Percentiles rank a stretch among this genome's conserved stretches.
These are phyloP conservation scores for Torulaspora quercuum DNA, from an alignment of 805 yeast genomes.

Conservation along the genomic window DNA sequence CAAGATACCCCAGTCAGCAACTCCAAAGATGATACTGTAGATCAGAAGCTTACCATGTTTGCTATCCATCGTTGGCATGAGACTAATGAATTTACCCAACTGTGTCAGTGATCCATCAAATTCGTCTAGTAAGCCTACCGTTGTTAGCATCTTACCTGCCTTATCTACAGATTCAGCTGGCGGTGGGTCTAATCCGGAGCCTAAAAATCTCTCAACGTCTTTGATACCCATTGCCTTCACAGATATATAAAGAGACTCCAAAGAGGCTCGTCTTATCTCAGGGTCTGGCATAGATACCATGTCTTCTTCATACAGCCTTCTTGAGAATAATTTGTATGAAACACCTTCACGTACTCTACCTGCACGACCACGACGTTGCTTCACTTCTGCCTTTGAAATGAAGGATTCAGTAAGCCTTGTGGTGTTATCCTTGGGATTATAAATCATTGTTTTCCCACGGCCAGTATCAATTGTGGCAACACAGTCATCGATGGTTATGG, in stretches of 20 bases:
- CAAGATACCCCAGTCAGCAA: conserved; percentile 71
- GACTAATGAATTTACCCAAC: conserved; percentile 73
- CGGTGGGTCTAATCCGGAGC: conserved; percentile 82
- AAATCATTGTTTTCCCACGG: conserved; percentile 71
- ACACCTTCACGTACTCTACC: conserved; percentile 86
- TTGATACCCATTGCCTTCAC: conserved; percentile 86
- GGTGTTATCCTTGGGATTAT: conserved; percentile 63
- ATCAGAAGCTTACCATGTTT: conserved; percentile 79
- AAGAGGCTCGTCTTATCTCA: conserved; percentile 78
- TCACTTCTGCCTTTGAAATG: conserved; percentile 86
- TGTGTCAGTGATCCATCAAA: conserved; percentile 54
- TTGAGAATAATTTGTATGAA: conserved; percentile 77
- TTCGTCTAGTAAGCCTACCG: conserved; percentile 67
- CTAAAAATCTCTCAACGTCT: conserved; percentile 65
- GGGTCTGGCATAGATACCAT: conserved; percentile 81
- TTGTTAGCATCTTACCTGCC: conserved; percentile 48
- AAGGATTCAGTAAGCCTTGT: conserved; percentile 73
- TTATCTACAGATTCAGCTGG: conserved; percentile 38
- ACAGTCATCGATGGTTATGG: conserved; percentile 93
- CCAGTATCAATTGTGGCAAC: conserved; percentile 91
- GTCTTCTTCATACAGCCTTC: conserved; percentile 47
- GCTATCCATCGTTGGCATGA: conserved; percentile 79
- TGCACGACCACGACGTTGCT: conserved; percentile 96
- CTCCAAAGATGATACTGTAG: conserved; percentile 77
- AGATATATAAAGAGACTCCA: conserved; percentile 76